Evolutionary conservation across 129 eudicot species (phyloP).

Genomic region (Calendula officinalis): DNA sequence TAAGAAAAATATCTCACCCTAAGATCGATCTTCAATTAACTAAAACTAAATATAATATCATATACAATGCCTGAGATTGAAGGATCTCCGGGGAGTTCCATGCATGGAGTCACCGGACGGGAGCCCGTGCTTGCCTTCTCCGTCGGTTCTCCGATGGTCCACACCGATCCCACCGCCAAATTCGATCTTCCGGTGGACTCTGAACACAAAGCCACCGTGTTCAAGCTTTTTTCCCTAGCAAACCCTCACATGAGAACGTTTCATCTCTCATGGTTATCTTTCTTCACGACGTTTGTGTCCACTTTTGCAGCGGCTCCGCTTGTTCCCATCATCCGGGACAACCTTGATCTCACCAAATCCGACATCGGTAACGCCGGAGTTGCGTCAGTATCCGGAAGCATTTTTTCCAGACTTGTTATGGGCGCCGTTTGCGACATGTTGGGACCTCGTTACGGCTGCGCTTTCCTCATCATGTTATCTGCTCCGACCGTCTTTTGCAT

Average conservation of each 20-base stretch:
- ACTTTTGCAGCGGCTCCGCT: slow-evolving; percentile 57
- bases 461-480: slow-evolving; percentile 43
- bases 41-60: neutral
- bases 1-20: slow-evolving; percentile 4
- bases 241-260: too few species aligned
- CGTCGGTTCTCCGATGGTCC: slow-evolving; percentile 29
- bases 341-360: slow-evolving; percentile 37
- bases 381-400: slow-evolving; percentile 42
- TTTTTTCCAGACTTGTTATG: slow-evolving; percentile 55
- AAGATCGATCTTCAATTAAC: neutral
- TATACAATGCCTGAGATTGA: slow-evolving; percentile 30
- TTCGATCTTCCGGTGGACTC: slow-evolving; percentile 50
- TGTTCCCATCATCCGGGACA: slow-evolving; percentile 51
- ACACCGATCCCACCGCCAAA: slow-evolving; percentile 34
- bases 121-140: slow-evolving; percentile 36
- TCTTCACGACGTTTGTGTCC: slow-evolving; percentile 36
- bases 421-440: slow-evolving; percentile 53
- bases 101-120: slow-evolving; percentile 43
- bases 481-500: slow-evolving; percentile 56
- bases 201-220: slow-evolving; percentile 44
- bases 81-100: slow-evolving; percentile 32
- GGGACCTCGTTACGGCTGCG: slow-evolving; percentile 60
- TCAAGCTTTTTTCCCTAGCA: slow-evolving; percentile 37
- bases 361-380: slow-evolving; percentile 51
- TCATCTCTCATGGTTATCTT: slow-evolving; percentile 30